phyloP scores from a whole-genome alignment of 352 stramenopile genomes.

The Globisporangium apiculatum region DNA sequence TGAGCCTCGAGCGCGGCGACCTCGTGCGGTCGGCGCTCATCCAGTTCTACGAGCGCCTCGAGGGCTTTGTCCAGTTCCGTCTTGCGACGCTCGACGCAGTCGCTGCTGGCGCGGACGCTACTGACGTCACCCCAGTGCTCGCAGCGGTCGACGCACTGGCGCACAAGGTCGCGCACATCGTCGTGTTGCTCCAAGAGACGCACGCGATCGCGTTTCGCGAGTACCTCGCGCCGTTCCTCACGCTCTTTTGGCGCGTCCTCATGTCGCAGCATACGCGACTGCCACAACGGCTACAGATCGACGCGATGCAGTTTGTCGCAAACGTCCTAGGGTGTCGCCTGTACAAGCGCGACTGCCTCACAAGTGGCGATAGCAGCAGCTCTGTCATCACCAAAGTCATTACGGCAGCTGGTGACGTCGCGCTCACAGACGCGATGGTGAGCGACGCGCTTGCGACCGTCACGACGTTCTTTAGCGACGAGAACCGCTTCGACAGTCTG shows the following conservation, averaged over 20 bases:
- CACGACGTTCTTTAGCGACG: constrained; percentile 39
- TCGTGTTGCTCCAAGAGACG: constrained; percentile 67
- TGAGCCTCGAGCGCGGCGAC: constrained; percentile 40
- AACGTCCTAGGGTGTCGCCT: constrained; percentile 77
- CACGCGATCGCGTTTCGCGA: constrained; percentile 83
- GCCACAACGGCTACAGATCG: constrained; percentile 47
- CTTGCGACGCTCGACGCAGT: constrained; percentile 6
- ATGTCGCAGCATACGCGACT: constrained; percentile 6
- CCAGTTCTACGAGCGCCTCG: constrained; percentile 65
- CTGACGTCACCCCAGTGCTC: background rate
- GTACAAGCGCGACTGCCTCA: constrained; percentile 72
- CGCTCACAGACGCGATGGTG: constrained; percentile 72
- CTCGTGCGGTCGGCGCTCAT: constrained; percentile 51
- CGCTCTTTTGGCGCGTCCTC: constrained; percentile 59
- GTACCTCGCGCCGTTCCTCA: constrained; percentile 59
- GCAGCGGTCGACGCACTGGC: constrained; percentile 52
- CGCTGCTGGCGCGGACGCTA: background rate
- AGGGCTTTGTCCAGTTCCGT: constrained; percentile 47
- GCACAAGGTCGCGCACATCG: constrained; percentile 50
- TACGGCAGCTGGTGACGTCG: constrained; percentile 66
- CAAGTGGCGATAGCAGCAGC: constrained; percentile 17
- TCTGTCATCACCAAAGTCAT: constrained; percentile 68
- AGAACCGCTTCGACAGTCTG: constrained; percentile 43
- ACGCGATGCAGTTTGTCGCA: constrained; percentile 71
- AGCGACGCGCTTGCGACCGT: constrained; percentile 56